Percentiles rank a stretch among this genome's conserved stretches.
Evolutionary conservation across 768 basidiomycete species (phyloP).

Genomic region (Trametes cubensis): DNA sequence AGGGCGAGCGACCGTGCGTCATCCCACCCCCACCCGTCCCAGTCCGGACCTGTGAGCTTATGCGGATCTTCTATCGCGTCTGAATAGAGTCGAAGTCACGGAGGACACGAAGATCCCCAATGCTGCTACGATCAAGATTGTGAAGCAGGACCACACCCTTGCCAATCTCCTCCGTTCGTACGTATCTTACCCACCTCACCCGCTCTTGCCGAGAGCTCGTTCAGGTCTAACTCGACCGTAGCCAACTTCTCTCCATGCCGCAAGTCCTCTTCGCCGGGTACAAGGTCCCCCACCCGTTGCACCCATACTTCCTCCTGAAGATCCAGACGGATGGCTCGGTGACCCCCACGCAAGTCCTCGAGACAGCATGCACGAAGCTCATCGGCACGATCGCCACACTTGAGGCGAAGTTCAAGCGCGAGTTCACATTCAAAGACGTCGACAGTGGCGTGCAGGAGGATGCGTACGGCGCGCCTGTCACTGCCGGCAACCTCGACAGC

Average conservation of each 20-base stretch:
- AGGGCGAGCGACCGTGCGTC: conserved; percentile 92
- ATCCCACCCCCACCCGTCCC: neutral
- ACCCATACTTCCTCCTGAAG: conserved; percentile 92
- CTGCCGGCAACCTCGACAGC: conserved; percentile 28
- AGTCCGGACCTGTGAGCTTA: conserved; percentile 17
- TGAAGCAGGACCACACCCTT: conserved; percentile 97
- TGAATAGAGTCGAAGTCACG: conserved; percentile 75
- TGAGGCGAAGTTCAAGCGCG: conserved; percentile 78
- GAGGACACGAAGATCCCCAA: conserved; percentile 99
- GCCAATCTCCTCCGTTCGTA: conserved; percentile 97
- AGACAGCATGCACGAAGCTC: conserved; percentile 81
- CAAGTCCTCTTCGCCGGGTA: conserved; percentile 95
- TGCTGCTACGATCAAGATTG: conserved; percentile 90
- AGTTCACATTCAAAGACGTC: conserved; percentile 77
- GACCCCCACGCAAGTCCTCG: conserved; percentile 81
- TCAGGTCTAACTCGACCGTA: conserved; percentile 33
- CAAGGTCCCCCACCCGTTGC: conserved; percentile 95
- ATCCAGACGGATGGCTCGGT: conserved; percentile 90
- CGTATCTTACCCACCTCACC: conserved; percentile 35
- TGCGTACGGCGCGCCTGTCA: conserved; percentile 33
- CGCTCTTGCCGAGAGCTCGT: neutral
- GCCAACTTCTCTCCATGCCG: conserved; percentile 88
- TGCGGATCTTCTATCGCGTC: conserved; percentile 6
- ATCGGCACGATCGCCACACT: conserved; percentile 63
- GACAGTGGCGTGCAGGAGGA: conserved; percentile 34